Evolutionary conservation across 768 basidiomycete species (phyloP).

Genomic region (Peribolospora kevripleyi): DNA sequence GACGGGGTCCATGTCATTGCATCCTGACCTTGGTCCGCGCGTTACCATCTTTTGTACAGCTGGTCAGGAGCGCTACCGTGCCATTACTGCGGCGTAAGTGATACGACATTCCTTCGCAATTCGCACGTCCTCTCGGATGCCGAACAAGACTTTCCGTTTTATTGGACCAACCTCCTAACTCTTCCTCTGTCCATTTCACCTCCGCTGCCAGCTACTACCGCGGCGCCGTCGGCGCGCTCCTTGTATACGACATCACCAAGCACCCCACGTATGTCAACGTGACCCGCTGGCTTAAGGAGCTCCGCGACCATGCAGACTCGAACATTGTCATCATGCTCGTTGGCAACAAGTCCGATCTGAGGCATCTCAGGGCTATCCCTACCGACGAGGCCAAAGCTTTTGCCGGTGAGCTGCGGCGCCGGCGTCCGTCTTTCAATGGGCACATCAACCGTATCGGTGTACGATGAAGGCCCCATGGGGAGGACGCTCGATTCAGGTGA

Average conservation of each 20-base stretch:
- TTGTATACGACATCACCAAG: slow-evolving; percentile 88
- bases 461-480: too few relatives aligned
- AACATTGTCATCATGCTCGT: slow-evolving; percentile 42
- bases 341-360: slow-evolving; percentile 98
- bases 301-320: slow-evolving; percentile 61
- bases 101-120: not conserved
- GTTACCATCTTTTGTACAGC: slow-evolving; percentile 27
- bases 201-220: slow-evolving; percentile 57
- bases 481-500: slow-evolving; percentile 22
- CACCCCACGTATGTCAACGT: slow-evolving; percentile 76
- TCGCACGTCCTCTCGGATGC: not conserved
- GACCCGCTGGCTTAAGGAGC: slow-evolving; percentile 85
- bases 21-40: not conserved
- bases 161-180: not conserved
- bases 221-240: slow-evolving; percentile 73
- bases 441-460: too few relatives aligned
- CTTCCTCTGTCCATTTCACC: not conserved
- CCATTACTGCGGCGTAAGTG: slow-evolving; percentile 67
- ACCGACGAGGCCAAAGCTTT: slow-evolving; percentile 93
- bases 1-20: too few relatives aligned
- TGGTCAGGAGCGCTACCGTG: slow-evolving; percentile 90
- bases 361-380: slow-evolving; percentile 82
- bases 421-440: slow-evolving; percentile 2
- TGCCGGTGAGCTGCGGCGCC: slow-evolving; percentile 34
- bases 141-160: not conserved